phyloP scores from a whole-genome alignment of 495 filamentous ascomycete genomes.

The Staphylotrichum longicolle region DNA sequence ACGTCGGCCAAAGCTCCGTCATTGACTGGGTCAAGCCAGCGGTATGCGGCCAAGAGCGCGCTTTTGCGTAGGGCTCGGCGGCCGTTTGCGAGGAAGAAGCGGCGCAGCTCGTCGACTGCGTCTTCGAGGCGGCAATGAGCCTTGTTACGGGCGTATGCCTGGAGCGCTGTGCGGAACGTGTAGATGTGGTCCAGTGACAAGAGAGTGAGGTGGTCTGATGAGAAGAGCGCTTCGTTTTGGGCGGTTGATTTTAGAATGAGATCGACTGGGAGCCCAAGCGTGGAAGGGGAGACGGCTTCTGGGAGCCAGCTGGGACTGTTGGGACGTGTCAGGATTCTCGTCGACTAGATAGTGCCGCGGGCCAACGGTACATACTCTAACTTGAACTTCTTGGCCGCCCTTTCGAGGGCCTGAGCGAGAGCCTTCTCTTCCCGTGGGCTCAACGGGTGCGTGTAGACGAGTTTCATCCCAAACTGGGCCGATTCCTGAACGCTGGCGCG shows the following conservation, averaged over 20 bases:
- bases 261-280: conserved; percentile 46
- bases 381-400: conserved; percentile 46
- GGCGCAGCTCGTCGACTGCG: conserved; percentile 57
- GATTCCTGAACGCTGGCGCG: conserved; percentile 23
- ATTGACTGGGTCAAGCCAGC: conserved; percentile 55
- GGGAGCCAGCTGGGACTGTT: conserved; percentile 43
- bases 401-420: conserved; percentile 40
- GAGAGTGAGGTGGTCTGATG: conserved; percentile 65
- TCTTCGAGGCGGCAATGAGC: conserved; percentile 56
- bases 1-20: conserved; percentile 55
- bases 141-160: conserved; percentile 51
- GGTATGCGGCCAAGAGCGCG: conserved; percentile 60
- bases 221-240: conserved; percentile 69
- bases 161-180: conserved; percentile 66
- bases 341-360: not conserved
- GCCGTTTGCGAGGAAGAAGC: conserved; percentile 59
- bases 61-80: conserved; percentile 57
- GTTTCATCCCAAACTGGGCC: conserved; percentile 40
- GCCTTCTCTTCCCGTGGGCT: conserved; percentile 39
- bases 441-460: conserved; percentile 37
- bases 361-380: conserved; percentile 33
- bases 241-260: conserved; percentile 62
- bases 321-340: conserved; percentile 5
- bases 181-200: conserved; percentile 70
- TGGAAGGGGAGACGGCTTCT: conserved; percentile 32